Evolutionary conservation across 225 moss, liverwort and hornwort species (phyloP).

Genomic region (Straminergon stramineum): DNA sequence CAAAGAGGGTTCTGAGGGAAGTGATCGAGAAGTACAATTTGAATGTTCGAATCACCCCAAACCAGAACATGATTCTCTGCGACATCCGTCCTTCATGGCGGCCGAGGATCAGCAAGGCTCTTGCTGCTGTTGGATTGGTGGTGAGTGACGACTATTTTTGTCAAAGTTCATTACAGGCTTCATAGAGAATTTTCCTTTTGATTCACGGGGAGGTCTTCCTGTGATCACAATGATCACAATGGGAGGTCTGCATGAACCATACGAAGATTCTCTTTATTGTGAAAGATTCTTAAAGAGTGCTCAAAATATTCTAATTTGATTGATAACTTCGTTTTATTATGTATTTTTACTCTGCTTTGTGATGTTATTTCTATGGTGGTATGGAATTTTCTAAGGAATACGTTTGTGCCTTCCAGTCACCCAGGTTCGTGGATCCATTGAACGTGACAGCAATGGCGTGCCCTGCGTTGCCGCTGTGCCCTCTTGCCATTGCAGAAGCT

Average conservation of each 20-base stretch:
- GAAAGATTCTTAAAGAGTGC: background rate
- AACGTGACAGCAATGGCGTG: constrained; percentile 75
- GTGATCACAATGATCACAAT: too few relatives aligned
- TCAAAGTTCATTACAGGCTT: background rate
- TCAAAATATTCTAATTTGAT: background rate
- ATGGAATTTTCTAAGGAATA: background rate
- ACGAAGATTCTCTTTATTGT: background rate
- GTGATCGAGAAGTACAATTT: constrained; percentile 65
- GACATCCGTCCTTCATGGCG: constrained; percentile 71
- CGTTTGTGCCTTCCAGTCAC: constrained; percentile 31
- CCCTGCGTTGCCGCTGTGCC: constrained; percentile 79
- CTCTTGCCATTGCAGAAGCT: constrained; percentile 85
- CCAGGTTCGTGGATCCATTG: constrained; percentile 60
- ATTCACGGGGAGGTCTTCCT: background rate
- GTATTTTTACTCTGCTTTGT: background rate
- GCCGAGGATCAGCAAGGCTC: constrained; percentile 59
- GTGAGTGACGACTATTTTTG: constrained; percentile 12
- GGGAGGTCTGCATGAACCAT: background rate
- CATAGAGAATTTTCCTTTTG: background rate
- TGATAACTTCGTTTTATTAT: background rate
- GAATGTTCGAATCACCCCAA: constrained; percentile 71
- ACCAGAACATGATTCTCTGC: constrained; percentile 78
- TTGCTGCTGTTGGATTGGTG: constrained; percentile 56
- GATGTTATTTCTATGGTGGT: background rate
- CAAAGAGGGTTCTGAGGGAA: constrained; percentile 54